These are phyloP conservation scores for Alternaria arbusti DNA, from an alignment of 2,329 filamentous ascomycete species.

Conservation along the genomic window DNA sequence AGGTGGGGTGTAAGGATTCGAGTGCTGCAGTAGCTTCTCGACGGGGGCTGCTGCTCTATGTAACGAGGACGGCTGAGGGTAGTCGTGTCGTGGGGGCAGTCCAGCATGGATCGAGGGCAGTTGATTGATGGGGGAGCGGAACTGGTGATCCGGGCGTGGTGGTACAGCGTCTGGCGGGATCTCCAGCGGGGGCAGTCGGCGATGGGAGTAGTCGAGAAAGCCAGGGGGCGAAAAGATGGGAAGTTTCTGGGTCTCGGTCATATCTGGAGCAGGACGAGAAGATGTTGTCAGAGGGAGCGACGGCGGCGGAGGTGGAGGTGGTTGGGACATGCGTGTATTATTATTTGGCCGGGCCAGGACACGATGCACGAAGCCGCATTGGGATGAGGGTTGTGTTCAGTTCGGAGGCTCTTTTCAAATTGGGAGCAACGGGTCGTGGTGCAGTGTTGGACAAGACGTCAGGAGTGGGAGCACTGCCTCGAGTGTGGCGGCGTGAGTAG, in stretches of 20 bases:
- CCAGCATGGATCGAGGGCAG: conserved; percentile 46
- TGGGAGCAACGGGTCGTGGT: conserved; percentile 47
- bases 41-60: conserved; percentile 41
- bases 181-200: conserved; percentile 49
- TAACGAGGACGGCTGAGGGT: conserved; percentile 30
- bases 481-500: conserved; percentile 48
- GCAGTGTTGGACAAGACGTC: conserved; percentile 48
- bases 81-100: conserved; percentile 39
- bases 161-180: conserved; percentile 49
- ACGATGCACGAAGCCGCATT: conserved; percentile 52
- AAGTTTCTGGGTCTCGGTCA: conserved; percentile 55
- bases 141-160: conserved; percentile 47
- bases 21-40: conserved; percentile 44
- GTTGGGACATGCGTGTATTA: conserved; percentile 54
- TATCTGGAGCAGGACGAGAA: conserved; percentile 44
- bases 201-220: conserved; percentile 50
- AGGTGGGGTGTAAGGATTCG: conserved; percentile 49
- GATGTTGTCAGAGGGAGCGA: conserved; percentile 50
- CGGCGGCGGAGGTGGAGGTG: conserved; percentile 48
- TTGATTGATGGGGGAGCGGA: conserved; percentile 48
- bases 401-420: conserved; percentile 44
- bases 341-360: conserved; percentile 50
- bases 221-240: conserved; percentile 50
- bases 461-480: conserved; percentile 48
- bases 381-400: conserved; percentile 45